Evolutionary conservation across 768 basidiomycete species (phyloP).

Genomic region (Russula emetica): DNA sequence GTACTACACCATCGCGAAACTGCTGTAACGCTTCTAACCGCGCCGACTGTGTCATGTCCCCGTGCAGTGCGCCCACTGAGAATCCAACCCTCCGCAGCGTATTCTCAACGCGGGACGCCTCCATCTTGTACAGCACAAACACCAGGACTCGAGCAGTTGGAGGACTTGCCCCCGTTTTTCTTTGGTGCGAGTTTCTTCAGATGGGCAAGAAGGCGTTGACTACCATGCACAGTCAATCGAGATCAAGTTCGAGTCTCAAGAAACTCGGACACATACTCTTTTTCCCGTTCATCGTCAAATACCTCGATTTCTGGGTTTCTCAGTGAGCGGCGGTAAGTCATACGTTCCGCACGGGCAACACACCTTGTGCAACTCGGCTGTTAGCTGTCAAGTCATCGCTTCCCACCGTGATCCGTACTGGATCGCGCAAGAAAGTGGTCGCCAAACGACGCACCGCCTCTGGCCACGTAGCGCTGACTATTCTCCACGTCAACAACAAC

Average conservation of each 20-base stretch:
- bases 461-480: conserved; percentile 98
- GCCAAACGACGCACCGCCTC: conserved; percentile 89
- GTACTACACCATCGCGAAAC: conserved; percentile 78
- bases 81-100: conserved; percentile 72
- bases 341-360: neutral
- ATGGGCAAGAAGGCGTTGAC: conserved; percentile 55
- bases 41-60: conserved; percentile 82
- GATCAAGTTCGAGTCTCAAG: neutral
- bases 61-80: conserved; percentile 78
- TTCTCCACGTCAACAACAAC: neutral
- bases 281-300: conserved; percentile 76
- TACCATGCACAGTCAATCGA: conserved; percentile 31
- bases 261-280: conserved; percentile 58
- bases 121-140: conserved; percentile 97
- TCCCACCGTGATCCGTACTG: conserved; percentile 90
- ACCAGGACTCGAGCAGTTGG: conserved; percentile 77
- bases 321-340: neutral
- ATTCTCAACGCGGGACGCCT: conserved; percentile 84
- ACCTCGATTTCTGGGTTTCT: conserved; percentile 65
- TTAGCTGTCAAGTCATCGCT: conserved; percentile 94
- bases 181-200: conserved; percentile 56
- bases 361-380: conserved; percentile 80
- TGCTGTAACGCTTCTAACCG: conserved; percentile 81
- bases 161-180: conserved; percentile 49
- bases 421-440: conserved; percentile 76